Percentiles rank a stretch among this genome's conserved stretches.
Evolutionary conservation across 2,329 filamentous ascomycete species (phyloP).

Genomic region (Hymenoscyphus infarciens): DNA sequence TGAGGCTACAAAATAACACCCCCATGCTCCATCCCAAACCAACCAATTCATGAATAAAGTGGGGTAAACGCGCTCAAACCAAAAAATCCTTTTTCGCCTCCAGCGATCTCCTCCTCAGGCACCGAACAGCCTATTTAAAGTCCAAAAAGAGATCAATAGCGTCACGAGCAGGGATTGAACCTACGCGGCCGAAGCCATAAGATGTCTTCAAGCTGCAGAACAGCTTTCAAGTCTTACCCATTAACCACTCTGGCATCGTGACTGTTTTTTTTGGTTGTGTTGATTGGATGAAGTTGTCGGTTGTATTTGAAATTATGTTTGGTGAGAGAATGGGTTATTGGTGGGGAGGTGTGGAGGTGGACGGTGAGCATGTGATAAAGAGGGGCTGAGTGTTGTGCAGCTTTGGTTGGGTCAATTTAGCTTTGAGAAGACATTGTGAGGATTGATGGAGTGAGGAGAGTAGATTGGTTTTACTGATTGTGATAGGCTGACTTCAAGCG

Average conservation of each 20-base stretch:
- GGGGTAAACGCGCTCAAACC: too few relatives aligned
- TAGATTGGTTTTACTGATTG: too few relatives aligned
- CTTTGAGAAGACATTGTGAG: background rate
- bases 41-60: too few relatives aligned
- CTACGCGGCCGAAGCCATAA: conserved; percentile 20
- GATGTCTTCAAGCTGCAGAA: conserved; percentile 9
- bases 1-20: too few relatives aligned
- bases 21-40: too few relatives aligned
- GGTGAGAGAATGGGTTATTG: background rate
- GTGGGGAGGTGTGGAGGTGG: background rate
- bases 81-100: too few relatives aligned
- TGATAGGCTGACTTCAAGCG: too few relatives aligned
- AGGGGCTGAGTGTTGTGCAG: background rate
- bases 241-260: conserved; percentile 24
- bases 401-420: too few relatives aligned
- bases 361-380: background rate
- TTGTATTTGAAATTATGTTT: background rate
- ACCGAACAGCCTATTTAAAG: background rate
- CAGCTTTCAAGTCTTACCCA: conserved; percentile 24
- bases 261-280: conserved; percentile 2
- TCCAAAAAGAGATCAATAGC: background rate
- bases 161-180: conserved; percentile 20
- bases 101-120: too few relatives aligned
- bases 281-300: too few relatives aligned
- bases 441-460: background rate